Base-by-base conservation (phyloP, 179 eudicot genomes). In the Carnegiea gigantea region DNA sequence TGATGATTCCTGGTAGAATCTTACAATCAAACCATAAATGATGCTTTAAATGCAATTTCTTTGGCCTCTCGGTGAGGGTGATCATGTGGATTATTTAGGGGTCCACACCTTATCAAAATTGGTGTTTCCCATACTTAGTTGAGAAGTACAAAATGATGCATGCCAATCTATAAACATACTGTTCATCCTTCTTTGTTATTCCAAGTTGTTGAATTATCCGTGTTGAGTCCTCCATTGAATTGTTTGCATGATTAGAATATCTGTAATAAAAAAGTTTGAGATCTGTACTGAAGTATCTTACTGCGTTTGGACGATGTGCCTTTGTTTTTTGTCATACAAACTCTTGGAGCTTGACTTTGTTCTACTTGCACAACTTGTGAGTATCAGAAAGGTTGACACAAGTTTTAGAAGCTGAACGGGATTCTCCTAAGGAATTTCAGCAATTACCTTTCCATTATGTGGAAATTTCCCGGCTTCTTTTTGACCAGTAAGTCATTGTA, bases 361-460 rank as follows among this genome's bases (percentile, higher is more conserved):
- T 30, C 14, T 9, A 43, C 62, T 81, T 49, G 68, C 20, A 23
- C 53, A 43, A 33, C 26, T 74, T 68, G 76, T 28, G 54, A 18
- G 71, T 12, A 77, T 79, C 83, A 95, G 98, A 95, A 64, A 93
- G 86, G 77, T 83, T 93, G 82, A 89, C 98, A 28, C 92, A 88
- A 84, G 91, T 95, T 46, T 79, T 95, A 83, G 99, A 94, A 87
- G 92, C 97, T 67, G 99, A 95, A 83, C 85, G 99, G 64, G 99
- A 95, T 80, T 88, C 92, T 76, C 91, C 93, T 21, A 88, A 89
- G 80, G 88, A 87, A 70, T 94, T 93, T 88, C 98, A 94, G 87
- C 93, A 93, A 70, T 84, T 95, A 44, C 99, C 99, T 85, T 95
- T 92, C 78, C 99, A 94, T 83, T 95, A 94, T 76, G 94, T 92